A percentile compares a stretch with the other conserved stretches of the same genome.
phyloP scores from a whole-genome alignment of 208 protist species.

The Acanthamoeba sp. region DNA sequence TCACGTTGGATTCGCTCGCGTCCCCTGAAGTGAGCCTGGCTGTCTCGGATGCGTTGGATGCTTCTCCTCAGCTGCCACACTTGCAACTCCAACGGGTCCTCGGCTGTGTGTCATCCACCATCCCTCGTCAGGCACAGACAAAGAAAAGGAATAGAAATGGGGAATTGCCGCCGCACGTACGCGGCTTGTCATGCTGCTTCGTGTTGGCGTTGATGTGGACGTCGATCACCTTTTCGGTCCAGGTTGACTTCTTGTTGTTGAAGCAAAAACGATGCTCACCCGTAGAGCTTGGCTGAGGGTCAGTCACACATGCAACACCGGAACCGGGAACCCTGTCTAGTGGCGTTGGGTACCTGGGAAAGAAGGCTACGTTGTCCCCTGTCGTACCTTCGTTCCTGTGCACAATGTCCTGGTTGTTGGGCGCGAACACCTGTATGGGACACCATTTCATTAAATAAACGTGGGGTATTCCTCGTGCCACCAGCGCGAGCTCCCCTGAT shows the following conservation, averaged over 20 bases:
- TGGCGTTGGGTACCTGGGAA: conserved; percentile 9
- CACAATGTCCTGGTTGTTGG: background rate
- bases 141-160: no score
- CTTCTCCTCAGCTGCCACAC: background rate
- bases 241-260: background rate
- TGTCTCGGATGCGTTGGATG: background rate
- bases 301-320: background rate
- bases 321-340: no score
- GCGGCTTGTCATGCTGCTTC: background rate
- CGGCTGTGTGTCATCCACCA: no score
- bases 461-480: background rate
- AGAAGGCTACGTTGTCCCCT: background rate
- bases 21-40: background rate
- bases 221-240: conserved; percentile 12
- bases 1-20: conserved; percentile 12
- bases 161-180: background rate
- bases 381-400: background rate
- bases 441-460: background rate
- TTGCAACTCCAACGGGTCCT: background rate
- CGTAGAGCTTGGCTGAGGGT: background rate
- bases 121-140: no score
- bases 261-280: conserved; percentile 20
- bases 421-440: background rate
- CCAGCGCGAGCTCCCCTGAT: background rate
- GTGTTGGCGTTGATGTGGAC: conserved; percentile 1